phyloP scores from a whole-genome alignment of 2,329 filamentous ascomycete genomes.

The Fusarium euwallaceae region DNA sequence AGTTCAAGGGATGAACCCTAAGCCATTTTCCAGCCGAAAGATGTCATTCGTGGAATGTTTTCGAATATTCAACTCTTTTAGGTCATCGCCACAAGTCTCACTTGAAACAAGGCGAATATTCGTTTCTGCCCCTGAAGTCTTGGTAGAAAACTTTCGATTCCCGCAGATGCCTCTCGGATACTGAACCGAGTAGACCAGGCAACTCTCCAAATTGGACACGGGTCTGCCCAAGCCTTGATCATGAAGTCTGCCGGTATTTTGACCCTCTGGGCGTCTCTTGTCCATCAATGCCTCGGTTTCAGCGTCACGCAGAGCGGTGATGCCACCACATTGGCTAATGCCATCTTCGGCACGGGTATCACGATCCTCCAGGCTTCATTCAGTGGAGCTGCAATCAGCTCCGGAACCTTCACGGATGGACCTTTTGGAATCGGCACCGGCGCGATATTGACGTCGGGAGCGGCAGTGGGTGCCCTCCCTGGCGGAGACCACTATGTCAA shows the following conservation, averaged over 20 bases:
- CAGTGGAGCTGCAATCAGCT: neutral
- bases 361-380: constrained; percentile 6
- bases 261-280: neutral
- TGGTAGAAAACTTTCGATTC: neutral
- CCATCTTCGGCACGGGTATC: constrained; percentile 20
- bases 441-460: constrained; percentile 21
- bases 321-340: constrained; percentile 2
- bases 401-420: constrained; percentile 20
- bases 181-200: neutral
- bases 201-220: neutral
- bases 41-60: neutral
- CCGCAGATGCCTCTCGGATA: neutral
- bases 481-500: constrained; percentile 14
- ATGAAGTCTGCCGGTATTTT: neutral
- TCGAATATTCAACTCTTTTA: neutral
- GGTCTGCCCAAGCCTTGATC: neutral
- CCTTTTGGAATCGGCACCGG: constrained; percentile 27
- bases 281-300: neutral
- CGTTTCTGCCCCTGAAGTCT: neutral
- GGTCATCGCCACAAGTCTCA: neutral
- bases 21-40: neutral
- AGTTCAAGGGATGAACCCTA: neutral
- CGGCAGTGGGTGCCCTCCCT: constrained; percentile 9
- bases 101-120: neutral
- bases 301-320: neutral